Evolutionary conservation across 768 basidiomycete species (phyloP).

Genomic region (Leccinum ochraceum): DNA sequence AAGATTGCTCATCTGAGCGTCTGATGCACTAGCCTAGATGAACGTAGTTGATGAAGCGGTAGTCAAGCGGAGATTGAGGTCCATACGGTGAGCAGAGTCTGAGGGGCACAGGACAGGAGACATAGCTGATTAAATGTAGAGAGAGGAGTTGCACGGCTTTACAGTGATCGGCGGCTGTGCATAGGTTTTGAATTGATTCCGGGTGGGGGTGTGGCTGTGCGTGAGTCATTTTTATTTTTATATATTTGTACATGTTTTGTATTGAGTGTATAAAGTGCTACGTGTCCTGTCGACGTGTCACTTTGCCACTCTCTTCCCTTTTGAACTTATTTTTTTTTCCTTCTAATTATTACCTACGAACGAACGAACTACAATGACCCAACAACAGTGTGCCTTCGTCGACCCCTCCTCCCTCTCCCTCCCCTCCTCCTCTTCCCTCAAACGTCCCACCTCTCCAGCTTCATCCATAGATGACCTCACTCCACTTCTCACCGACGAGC

Average conservation of each 20-base stretch:
- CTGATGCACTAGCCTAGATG: neutral
- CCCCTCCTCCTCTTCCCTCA: slow-evolving; percentile 36
- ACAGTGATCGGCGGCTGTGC: neutral
- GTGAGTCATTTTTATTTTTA: slow-evolving; percentile 10
- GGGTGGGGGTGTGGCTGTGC: neutral
- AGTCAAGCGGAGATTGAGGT: neutral
- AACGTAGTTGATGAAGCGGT: neutral
- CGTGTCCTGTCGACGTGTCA: slow-evolving; percentile 33
- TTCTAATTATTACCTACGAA: neutral
- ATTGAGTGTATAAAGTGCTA: slow-evolving; percentile 31
- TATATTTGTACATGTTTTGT: slow-evolving; percentile 25
- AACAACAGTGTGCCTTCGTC: slow-evolving; percentile 31
- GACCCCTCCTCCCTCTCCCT: slow-evolving; percentile 42
- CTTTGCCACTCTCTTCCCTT: slow-evolving; percentile 6
- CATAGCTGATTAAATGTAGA: neutral
- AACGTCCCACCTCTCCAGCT: slow-evolving; percentile 31
- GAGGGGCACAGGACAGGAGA: neutral
- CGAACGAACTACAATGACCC: slow-evolving; percentile 19
- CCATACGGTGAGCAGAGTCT: slow-evolving; percentile 4
- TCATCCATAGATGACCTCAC: slow-evolving; percentile 19
- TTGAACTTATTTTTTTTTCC: slow-evolving; percentile 23
- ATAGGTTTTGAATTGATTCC: neutral
- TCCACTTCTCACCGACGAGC: slow-evolving; percentile 33
- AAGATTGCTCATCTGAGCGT: neutral
- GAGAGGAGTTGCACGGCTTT: neutral